Percentiles rank a stretch among this genome's conserved stretches.
Evolutionary conservation across 2,329 filamentous ascomycete species (phyloP).

Genomic region (Curvularia eragrostidis): DNA sequence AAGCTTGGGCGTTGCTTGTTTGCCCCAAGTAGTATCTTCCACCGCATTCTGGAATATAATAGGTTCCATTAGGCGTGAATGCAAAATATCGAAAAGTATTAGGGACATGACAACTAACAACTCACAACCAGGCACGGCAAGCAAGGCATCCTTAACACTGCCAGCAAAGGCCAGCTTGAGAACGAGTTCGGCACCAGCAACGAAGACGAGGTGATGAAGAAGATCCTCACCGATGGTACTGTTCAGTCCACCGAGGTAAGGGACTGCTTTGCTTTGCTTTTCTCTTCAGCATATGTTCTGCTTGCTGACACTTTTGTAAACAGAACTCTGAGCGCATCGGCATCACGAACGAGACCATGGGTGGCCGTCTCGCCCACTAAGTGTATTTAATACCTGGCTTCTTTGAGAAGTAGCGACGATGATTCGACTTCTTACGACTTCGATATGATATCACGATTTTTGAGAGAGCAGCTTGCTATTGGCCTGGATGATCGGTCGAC

Average conservation of each 20-base stretch:
- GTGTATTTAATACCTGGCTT: slow-evolving; percentile 3
- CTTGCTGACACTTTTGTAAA: slow-evolving; percentile 12
- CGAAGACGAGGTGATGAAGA: slow-evolving; percentile 80
- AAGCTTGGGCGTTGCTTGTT: neutral
- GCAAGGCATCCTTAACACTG: slow-evolving; percentile 78
- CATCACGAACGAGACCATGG: slow-evolving; percentile 52
- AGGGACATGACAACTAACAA: neutral
- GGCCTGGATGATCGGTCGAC: slow-evolving; percentile 14
- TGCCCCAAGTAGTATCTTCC: neutral
- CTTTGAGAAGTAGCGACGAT: slow-evolving; percentile 1
- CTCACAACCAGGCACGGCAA: slow-evolving; percentile 73
- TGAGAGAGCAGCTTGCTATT: neutral
- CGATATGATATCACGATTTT: slow-evolving; percentile 28
- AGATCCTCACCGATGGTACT: slow-evolving; percentile 79
- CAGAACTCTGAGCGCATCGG: slow-evolving; percentile 53
- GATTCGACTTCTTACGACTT: slow-evolving; percentile 24
- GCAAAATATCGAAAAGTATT: neutral
- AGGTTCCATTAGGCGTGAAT: neutral
- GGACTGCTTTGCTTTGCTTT: neutral
- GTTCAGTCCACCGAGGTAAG: slow-evolving; percentile 40
- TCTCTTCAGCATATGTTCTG: neutral
- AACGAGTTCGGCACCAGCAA: slow-evolving; percentile 84
- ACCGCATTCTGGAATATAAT: neutral
- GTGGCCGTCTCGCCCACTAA: slow-evolving; percentile 44
- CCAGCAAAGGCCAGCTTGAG: slow-evolving; percentile 76